A percentile compares a stretch with the other conserved stretches of the same genome.
These are phyloP conservation scores for Nannochloris sp. DNA, from an alignment of 139 green algal genomes.

Conservation along the genomic window DNA sequence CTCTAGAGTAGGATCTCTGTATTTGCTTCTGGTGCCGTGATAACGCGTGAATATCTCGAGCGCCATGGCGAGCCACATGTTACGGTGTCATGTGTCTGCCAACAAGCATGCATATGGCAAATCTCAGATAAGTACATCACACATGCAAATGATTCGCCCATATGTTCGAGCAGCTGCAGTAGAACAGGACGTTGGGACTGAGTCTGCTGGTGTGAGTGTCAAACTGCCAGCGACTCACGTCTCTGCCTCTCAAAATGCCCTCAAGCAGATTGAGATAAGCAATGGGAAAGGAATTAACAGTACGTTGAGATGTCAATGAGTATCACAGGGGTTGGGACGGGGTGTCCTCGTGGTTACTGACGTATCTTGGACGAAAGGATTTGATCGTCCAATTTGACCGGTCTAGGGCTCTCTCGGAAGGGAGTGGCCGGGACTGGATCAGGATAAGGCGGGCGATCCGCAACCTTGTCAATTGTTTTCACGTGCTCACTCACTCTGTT, in stretches of 20 bases:
- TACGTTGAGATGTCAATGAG: slow-evolving; percentile 30
- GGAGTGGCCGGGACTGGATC: background rate
- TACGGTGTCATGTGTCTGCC: too few species aligned
- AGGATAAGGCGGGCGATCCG: background rate
- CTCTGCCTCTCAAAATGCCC: slow-evolving; percentile 40
- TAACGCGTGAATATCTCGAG: too few species aligned
- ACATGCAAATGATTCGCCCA: too few species aligned
- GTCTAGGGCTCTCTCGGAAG: background rate
- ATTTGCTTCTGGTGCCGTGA: too few species aligned
- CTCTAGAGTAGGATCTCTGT: too few species aligned
- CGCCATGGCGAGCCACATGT: too few species aligned
- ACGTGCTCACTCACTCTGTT: background rate
- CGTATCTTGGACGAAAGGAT: too few species aligned
- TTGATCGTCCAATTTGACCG: too few species aligned
- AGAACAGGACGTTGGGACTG: background rate
- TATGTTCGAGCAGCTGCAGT: background rate
- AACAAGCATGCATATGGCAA: too few species aligned
- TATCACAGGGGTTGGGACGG: background rate
- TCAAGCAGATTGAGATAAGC: slow-evolving; percentile 45
- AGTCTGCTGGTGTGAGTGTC: background rate
- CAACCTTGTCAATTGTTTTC: background rate
- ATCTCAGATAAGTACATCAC: too few species aligned
- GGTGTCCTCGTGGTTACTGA: background rate
- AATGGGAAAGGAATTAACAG: slow-evolving; percentile 41
- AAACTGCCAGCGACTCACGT: slow-evolving; percentile 50